A percentile compares a stretch with the other conserved stretches of the same genome.
These are phyloP conservation scores for sweet orange (Citrus sinensis) DNA, from an alignment of 345 rosid genomes.

Conservation along the genomic window DVS_A1.0 CM039163.1:47673501-47674000, in stretches of 20 bases:
- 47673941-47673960: not conserved
- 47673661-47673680: conserved; percentile 75
- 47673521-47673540: not conserved
- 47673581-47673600: conserved; percentile 9
- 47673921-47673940: not conserved
- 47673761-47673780: not conserved
- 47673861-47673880: not conserved
- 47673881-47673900: not conserved
- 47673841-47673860: too few species aligned
- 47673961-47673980: not conserved
- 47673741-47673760: not conserved
- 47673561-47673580: not conserved
- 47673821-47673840: not conserved
- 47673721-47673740: not conserved
- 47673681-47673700: conserved; percentile 37
- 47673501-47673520: not conserved
- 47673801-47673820: not conserved
- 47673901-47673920: not conserved
- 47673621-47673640: conserved; percentile 65
- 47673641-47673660: conserved; percentile 91
- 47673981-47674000: not conserved
- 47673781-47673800: not conserved
- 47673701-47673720: conserved; percentile 1
- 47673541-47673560: not conserved
- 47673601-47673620: conserved; percentile 85